Evolutionary conservation across 352 stramenopile genomes (phyloP), one percentile per base, ranked within the genome.

Genomic region (Phytophthora litchii): DNA sequence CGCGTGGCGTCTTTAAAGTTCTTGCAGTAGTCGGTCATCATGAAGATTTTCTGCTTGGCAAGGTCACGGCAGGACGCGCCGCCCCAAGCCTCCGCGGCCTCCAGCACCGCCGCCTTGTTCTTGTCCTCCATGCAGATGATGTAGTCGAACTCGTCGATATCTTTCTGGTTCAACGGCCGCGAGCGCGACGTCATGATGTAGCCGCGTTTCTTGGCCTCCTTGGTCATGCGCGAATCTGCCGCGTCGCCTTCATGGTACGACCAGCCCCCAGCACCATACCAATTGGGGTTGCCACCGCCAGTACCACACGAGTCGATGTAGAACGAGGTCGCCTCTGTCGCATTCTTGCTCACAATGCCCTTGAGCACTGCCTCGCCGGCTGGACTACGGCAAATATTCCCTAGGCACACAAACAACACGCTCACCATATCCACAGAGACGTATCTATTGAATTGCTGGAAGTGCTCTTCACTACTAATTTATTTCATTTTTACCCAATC

Each of bases 121-220:
- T 86, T 88, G 51, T 81, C 67, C 51, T 97, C 89, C 89, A 97
- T 97, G 58, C 84, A 93, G 25, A 96, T 79, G 60, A 97, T 94
- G 54, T 92, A 82, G 58, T 97, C 88, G 44, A 96, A 95, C 11
- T 83, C 60, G 9, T 91, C 66, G 34, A 97, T 73, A 37, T 97
- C 89, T 29, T 75, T 32, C 6, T 57, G 63, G n/a, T 65, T 83
- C 8, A 97, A 72, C 19, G 87, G 83, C 16, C 88, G 83, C 17
- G 89, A 89, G 27, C 74, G 73, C 1, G 86, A 95, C 44, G 78
- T 94, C 56, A 97, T 80, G 11, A 64, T 60, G 62, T 92, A 92
- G 49, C 88, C 86, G 20, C 89, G 85, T 60, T 95, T 95, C 55
- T 80, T 68, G 23, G 87, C 89, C 34, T 93, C 89, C 21, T 86